Evolutionary conservation across 1,139 yeast genomes (phyloP).

Genomic region (Taiozyma sp.): DNA sequence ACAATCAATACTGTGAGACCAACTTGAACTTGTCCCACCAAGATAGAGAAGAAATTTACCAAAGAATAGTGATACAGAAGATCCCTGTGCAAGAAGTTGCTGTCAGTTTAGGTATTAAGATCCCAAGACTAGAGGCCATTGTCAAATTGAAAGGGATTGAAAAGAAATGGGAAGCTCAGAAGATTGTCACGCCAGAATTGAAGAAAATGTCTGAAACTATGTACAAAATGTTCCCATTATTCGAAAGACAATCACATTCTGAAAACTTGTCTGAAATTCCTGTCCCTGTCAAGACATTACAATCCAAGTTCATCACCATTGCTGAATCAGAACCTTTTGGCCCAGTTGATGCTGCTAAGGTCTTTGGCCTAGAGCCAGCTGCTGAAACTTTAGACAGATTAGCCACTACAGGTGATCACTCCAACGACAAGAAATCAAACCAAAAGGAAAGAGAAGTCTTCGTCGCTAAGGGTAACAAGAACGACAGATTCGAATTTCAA

Average conservation of each 20-base stretch:
- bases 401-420: constrained; percentile 20
- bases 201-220: constrained; percentile 51
- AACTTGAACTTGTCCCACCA: constrained; percentile 53
- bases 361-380: constrained; percentile 82
- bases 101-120: constrained; percentile 69
- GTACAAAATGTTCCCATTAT: constrained; percentile 80
- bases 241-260: constrained; percentile 37
- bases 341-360: constrained; percentile 90
- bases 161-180: constrained; percentile 48
- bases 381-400: constrained; percentile 41
- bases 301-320: constrained; percentile 79
- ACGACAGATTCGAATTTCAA: constrained; percentile 62
- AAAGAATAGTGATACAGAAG: constrained; percentile 48
- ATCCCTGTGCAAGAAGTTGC: constrained; percentile 70
- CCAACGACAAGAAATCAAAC: constrained; percentile 5
- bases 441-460: constrained; percentile 28
- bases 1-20: constrained; percentile 64
- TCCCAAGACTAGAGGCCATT: constrained; percentile 84
- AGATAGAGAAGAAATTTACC: constrained; percentile 53
- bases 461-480: constrained; percentile 44
- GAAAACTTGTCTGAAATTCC: constrained; percentile 93
- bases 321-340: constrained; percentile 98
- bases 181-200: constrained; percentile 45
- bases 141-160: constrained; percentile 63
- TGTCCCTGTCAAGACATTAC: constrained; percentile 76